Base-by-base conservation (phyloP, 2,329 filamentous ascomycete species). In the Fusarium compactum region DNA sequence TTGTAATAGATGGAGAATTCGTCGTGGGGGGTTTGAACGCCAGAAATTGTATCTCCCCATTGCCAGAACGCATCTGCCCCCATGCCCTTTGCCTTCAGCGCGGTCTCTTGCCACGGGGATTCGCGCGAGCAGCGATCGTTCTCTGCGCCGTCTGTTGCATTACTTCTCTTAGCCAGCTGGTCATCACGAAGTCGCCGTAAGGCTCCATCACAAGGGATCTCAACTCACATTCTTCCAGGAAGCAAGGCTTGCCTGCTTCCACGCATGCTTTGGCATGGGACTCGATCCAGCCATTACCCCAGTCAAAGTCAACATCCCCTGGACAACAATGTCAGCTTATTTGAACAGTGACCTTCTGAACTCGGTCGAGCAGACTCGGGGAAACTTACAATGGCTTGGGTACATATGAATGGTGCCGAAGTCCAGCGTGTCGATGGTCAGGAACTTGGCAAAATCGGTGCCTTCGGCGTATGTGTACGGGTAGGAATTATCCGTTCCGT, bases 361-460 rank as follows among this genome's bases (percentile, higher is more conserved):
- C 15, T 8, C 25, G 12, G 16, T 14, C n/a, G 12, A 34, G 22
- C 20, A 44, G 10, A 25, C 22, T n/a, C 8, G 22, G 11, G 24
- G 8, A 7, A 22, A 72, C 71, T 71, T 40, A 75, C 77, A 78
- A 44, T 69, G 67, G 48, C 74, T 70, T 14, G 76, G 76, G 45
- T 78, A 78, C 44, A 78, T 67, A 38, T 78, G 77, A 51, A 77
- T 72, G 10, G 74, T 77, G 14, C 74, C 75, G 71, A 79, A 89
- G 73, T 88, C 86, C 14, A 89, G 81, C 30, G 84, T 86, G 11
- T 81, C 74, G 52, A 89, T 85, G 34, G 79, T 81, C 14, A 89
- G 78, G 67, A 86, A 85, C 62, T 79, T 80, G 15, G 80, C 82
- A 73, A 86, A 89, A 69, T 87, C 83, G 20, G 82, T 76, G 18